phyloP scores from a whole-genome alignment of 2,329 filamentous ascomycete genomes.

The Triangularia setosa region DNA sequence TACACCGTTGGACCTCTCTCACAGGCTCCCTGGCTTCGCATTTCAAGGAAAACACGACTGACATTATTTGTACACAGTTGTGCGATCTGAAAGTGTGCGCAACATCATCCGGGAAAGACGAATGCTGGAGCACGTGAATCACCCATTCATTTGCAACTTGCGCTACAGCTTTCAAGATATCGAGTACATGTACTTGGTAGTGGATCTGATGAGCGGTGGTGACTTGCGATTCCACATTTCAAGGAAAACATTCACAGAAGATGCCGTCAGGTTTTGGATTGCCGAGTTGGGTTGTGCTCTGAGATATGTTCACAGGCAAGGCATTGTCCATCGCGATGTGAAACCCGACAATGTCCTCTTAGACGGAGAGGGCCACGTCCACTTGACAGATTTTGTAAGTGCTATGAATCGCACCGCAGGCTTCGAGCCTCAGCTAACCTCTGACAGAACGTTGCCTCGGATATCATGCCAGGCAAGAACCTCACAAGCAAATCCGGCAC shows the following conservation, averaged over 20 bases:
- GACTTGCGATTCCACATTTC: conserved; percentile 97
- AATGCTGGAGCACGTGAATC: conserved; percentile 97
- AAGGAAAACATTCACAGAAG: conserved; percentile 95
- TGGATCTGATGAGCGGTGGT: conserved; percentile 96
- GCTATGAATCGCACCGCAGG: background rate
- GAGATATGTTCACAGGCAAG: conserved; percentile 78
- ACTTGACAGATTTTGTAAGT: conserved; percentile 93
- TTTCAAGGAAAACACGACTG: background rate
- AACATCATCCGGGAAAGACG: conserved; percentile 97
- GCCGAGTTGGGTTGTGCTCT: conserved; percentile 89
- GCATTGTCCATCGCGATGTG: conserved; percentile 86
- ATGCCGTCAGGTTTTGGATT: conserved; percentile 96
- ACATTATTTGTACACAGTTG: conserved; percentile 54
- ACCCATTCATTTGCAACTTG: conserved; percentile 96
- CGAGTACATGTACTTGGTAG: conserved; percentile 98
- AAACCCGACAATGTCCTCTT: conserved; percentile 90
- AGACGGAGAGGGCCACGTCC: conserved; percentile 87
- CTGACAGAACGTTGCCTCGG: conserved; percentile 87
- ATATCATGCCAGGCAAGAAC: conserved; percentile 76
- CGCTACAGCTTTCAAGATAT: conserved; percentile 99
- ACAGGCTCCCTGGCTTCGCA: background rate
- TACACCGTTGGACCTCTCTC: conserved; percentile 18
- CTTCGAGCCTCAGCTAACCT: conserved; percentile 8
- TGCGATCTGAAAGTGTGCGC: conserved; percentile 93
- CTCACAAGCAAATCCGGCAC: conserved; percentile 96